These are phyloP conservation scores for Sutorius australiensis DNA, from an alignment of 768 basidiomycete species.

Conservation along the genomic window DNA sequence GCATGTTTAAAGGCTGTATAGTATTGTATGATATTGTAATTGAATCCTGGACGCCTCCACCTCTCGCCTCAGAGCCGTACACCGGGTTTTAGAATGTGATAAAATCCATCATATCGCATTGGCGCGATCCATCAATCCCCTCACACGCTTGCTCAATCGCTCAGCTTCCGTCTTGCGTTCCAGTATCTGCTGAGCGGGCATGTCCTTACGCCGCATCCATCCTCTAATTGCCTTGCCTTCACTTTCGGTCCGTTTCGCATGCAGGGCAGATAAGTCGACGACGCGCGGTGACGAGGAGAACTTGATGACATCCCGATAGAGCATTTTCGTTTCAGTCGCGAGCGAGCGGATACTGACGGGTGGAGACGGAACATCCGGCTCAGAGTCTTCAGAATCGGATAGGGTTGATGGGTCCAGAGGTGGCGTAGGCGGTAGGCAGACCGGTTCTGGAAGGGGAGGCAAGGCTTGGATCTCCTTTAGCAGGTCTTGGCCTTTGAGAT, in stretches of 20 bases:
- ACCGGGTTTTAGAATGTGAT: not conserved
- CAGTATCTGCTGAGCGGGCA: constrained; percentile 76
- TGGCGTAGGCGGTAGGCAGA: constrained; percentile 55
- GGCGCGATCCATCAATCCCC: constrained; percentile 66
- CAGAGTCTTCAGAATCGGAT: constrained; percentile 65
- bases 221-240: constrained; percentile 44
- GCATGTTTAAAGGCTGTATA: not conserved
- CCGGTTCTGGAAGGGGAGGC: constrained; percentile 54
- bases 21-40: not conserved
- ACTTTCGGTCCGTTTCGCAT: constrained; percentile 48
- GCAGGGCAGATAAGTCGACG: constrained; percentile 72
- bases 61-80: not conserved
- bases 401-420: constrained; percentile 60
- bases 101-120: constrained; percentile 23
- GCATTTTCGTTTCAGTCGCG: constrained; percentile 74
- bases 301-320: constrained; percentile 86
- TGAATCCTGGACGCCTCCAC: not conserved
- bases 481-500: constrained; percentile 89
- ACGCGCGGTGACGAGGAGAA: constrained; percentile 81
- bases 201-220: constrained; percentile 80
- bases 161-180: constrained; percentile 77
- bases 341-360: constrained; percentile 62
- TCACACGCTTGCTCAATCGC: constrained; percentile 62
- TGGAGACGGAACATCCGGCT: constrained; percentile 43
- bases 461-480: constrained; percentile 77